A percentile compares a stretch with the other conserved stretches of the same genome.
Conservation (phyloP, 306 rosid genomes). For the Cyclanthera cordifolia region DNA sequence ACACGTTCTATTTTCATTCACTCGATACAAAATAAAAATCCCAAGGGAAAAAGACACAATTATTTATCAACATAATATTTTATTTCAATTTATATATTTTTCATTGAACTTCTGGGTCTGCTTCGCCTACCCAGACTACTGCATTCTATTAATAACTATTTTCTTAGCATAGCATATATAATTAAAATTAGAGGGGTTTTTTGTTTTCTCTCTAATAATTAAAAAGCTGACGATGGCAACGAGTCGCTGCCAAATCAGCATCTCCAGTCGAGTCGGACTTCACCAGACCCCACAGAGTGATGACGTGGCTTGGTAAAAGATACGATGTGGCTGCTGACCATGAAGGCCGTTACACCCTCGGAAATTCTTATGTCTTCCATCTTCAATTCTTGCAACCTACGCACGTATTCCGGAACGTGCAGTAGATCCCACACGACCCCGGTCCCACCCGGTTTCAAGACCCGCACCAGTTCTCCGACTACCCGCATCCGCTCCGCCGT, state of each 20-base stretch:
- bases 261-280: constrained; percentile 93
- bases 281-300: constrained; percentile 50
- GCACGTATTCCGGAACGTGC: constrained; percentile 90
- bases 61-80: neutral
- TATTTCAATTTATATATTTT: neutral
- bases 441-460: constrained; percentile 70
- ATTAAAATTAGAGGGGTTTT: neutral
- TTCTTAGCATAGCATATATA: neutral
- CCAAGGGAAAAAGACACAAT: neutral
- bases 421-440: constrained; percentile 91
- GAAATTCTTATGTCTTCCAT: constrained; percentile 90
- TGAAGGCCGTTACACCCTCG: constrained; percentile 80
- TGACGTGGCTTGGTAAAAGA: constrained; percentile 80
- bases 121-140: constrained; percentile 12
- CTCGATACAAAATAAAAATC: neutral
- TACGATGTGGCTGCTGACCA: constrained; percentile 91
- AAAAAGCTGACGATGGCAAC: neutral
- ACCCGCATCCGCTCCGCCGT: constrained; percentile 92
- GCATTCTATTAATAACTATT: neutral
- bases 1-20: neutral
- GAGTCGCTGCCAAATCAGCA: constrained; percentile 23
- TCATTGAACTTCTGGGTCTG: constrained; percentile 1
- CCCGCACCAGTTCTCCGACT: constrained; percentile 83
- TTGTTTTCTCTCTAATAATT: neutral
- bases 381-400: constrained; percentile 67